Conservation (phyloP, 2,329 filamentous ascomycete species). For the Venturia carpophila region DNA sequence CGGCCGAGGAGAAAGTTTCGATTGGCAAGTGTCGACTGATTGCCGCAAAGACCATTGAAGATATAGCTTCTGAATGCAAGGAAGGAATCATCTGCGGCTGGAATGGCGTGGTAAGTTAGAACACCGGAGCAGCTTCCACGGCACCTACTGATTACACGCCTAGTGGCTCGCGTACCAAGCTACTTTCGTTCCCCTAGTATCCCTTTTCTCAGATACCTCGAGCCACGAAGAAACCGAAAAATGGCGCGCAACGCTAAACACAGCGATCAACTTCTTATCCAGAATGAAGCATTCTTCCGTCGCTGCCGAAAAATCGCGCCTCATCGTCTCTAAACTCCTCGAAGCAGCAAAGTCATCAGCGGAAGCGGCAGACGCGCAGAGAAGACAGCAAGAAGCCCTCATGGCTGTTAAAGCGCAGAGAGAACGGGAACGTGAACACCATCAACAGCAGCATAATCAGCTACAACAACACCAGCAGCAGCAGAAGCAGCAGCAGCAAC, state of each 20-base stretch:
- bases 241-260: slow-evolving; percentile 37
- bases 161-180: slow-evolving; percentile 72
- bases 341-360: slow-evolving; percentile 30
- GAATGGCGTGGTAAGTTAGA: slow-evolving; percentile 55
- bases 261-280: slow-evolving; percentile 37
- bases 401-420: slow-evolving; percentile 13
- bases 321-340: slow-evolving; percentile 37
- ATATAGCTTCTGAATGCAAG: slow-evolving; percentile 62
- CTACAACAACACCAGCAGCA: slow-evolving; percentile 15
- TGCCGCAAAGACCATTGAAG: slow-evolving; percentile 62
- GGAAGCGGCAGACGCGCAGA: slow-evolving; percentile 16
- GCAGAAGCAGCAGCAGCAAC: slow-evolving; percentile 12
- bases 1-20: slow-evolving; percentile 57
- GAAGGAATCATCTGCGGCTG: slow-evolving; percentile 70
- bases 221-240: slow-evolving; percentile 33
- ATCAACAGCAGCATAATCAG: slow-evolving; percentile 19
- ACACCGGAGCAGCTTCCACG: not conserved
- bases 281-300: slow-evolving; percentile 38
- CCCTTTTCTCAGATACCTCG: slow-evolving; percentile 59
- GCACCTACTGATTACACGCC: not conserved
- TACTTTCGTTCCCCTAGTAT: slow-evolving; percentile 68
- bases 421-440: slow-evolving; percentile 8
- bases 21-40: slow-evolving; percentile 62
- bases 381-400: slow-evolving; percentile 17
- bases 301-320: slow-evolving; percentile 37